phyloP scores from a whole-genome alignment of 2,329 filamentous ascomycete species.

The Metarhizium anisopliae region DNA sequence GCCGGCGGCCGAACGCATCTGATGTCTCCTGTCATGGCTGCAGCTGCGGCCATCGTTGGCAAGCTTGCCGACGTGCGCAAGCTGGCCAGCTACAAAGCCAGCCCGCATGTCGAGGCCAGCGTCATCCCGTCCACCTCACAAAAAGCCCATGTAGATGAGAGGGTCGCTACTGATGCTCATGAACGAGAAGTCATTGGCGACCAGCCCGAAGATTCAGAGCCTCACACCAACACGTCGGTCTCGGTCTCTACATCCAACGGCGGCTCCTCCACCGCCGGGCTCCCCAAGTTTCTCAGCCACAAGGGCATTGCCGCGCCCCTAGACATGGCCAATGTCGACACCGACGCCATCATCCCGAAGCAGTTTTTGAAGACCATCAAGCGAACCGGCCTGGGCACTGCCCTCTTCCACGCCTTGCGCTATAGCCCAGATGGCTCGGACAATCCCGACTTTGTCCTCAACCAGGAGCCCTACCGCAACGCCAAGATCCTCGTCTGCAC shows the following conservation, averaged over 20 bases:
- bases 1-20: conserved; percentile 85
- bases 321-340: conserved; percentile 87
- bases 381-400: conserved; percentile 81
- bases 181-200: conserved; percentile 46
- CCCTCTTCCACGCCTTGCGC: conserved; percentile 79
- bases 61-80: conserved; percentile 89
- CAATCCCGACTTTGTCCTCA: conserved; percentile 78
- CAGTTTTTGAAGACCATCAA: conserved; percentile 99
- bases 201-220: conserved; percentile 53
- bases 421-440: conserved; percentile 66
- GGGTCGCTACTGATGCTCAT: conserved; percentile 39
- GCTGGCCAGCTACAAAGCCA: conserved; percentile 52
- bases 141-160: conserved; percentile 44
- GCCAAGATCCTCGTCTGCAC: conserved; percentile 88
- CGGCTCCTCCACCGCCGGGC: conserved; percentile 45
- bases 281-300: conserved; percentile 75
- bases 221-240: conserved; percentile 54
- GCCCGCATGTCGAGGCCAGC: conserved; percentile 51
- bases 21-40: conserved; percentile 96
- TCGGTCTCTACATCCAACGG: conserved; percentile 19
- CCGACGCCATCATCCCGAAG: conserved; percentile 98
- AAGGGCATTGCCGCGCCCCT: conserved; percentile 84
- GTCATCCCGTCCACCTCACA: conserved; percentile 22
- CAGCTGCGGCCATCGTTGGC: conserved; percentile 79
- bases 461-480: conserved; percentile 75